Percentiles rank a stretch among this genome's conserved stretches.
These are phyloP conservation scores for Capronia americana DNA, from an alignment of 2,329 filamentous ascomycete species.

Conservation along the genomic window DNA sequence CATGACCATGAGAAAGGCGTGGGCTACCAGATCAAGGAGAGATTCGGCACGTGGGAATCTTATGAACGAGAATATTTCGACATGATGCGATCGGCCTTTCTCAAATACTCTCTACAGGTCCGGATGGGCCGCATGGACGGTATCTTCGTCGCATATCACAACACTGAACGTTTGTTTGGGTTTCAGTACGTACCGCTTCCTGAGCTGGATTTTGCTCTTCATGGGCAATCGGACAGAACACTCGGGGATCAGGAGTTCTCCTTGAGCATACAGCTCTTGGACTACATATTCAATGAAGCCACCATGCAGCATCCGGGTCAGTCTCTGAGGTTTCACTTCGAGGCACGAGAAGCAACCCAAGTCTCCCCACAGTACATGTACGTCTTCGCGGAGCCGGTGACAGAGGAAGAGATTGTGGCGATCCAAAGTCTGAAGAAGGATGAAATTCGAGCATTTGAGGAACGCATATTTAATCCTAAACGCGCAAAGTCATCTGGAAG, in stretches of 20 bases:
- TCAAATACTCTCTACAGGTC: constrained; percentile 96
- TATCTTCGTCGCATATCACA: constrained; percentile 96
- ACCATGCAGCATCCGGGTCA: constrained; percentile 74
- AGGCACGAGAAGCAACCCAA: constrained; percentile 66
- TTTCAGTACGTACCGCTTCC: constrained; percentile 89
- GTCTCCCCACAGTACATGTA: constrained; percentile 71
- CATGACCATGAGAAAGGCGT: constrained; percentile 72
- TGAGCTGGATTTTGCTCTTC: constrained; percentile 91
- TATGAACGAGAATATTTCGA: constrained; percentile 96
- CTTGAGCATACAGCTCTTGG: constrained; percentile 77
- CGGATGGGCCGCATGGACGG: constrained; percentile 98
- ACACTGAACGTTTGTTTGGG: constrained; percentile 91
- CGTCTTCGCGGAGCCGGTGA: constrained; percentile 86
- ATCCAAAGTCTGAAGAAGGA: constrained; percentile 74
- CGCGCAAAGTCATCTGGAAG: constrained; percentile 38
- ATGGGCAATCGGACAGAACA: constrained; percentile 70
- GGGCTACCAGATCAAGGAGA: constrained; percentile 83
- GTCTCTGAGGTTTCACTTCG: constrained; percentile 80
- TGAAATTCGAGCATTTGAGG: constrained; percentile 73
- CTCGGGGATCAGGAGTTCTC: constrained; percentile 87
- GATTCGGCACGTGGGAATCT: constrained; percentile 82
- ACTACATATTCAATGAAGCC: constrained; percentile 77
- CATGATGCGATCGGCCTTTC: constrained; percentile 91
- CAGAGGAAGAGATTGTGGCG: constrained; percentile 70
- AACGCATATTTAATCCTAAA: constrained; percentile 48